Base-by-base conservation (phyloP, 768 basidiomycete species). In the Boletus tomentosulus region DNA sequence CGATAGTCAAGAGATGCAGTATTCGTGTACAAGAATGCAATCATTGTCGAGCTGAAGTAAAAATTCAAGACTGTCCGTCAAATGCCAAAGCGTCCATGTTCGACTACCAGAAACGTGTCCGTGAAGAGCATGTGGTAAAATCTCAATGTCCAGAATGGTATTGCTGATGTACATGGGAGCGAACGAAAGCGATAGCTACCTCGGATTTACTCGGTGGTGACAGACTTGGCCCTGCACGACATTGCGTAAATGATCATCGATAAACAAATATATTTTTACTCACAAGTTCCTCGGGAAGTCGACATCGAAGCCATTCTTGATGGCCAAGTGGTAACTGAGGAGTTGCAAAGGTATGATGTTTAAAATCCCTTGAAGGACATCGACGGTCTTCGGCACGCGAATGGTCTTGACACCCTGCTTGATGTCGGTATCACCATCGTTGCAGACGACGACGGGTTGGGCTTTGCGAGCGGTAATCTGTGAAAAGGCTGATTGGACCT, bases 401-500 rank as follows among this genome's bases (percentile, higher is more conserved):
- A 99, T 92, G 33, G 93, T 90, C 78, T 89, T 87, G 55, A 81
- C 84, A 58, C 80, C 80, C 43, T 79, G 76, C 48, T 85, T 77
- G 66, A 98, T 86, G 31, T 80, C 83, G 16, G 84, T 78, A 66
- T 99, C 97, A 52, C 85, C 88, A 53, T 97, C 93, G 68, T 97
- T 93, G 76, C 95, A 97, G 59, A 98, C 81, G 58, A 99, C 87
- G 71, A 99, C 90, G 50, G 90, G 91, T 58, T 91, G 87, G 47
- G 95, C 97, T 73, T 95, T 96, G 71, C 97, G 89, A 43, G 97
- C 96, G 4, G 93, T 96, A 71, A 99, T 96, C 74, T 99, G 97
- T 27, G 93, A 76, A 62, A 97, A 92, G 37, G 97, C 97, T 8
- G 87, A 89, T 66, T 98, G 94, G 43, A 98, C 95, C 78, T 99